A percentile compares a stretch with the other conserved stretches of the same genome.
Evolutionary conservation across 169 alveolate genomes (phyloP).

Genomic region (Plasmodium yoelii): DNA sequence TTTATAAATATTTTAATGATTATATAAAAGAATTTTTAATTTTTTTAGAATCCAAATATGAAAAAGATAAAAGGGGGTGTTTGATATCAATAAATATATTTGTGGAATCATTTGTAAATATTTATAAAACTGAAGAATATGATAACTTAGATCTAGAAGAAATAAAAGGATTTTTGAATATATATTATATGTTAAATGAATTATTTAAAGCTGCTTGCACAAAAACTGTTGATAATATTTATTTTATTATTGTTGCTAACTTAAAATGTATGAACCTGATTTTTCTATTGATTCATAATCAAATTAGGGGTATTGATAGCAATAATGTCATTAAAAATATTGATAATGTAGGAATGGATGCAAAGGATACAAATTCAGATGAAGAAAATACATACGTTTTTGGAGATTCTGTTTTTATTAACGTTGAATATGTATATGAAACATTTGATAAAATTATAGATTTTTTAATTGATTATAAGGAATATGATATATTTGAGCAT

Average conservation of each 20-base stretch:
- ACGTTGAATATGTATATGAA: constrained; percentile 15
- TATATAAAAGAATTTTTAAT: constrained; percentile 48
- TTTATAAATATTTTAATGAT: constrained; percentile 68
- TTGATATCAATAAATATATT: constrained; percentile 23
- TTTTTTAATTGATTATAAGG: constrained; percentile 20
- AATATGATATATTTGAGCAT: constrained; percentile 59
- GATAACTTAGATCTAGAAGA: constrained; percentile 54
- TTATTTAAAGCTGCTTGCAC: constrained; percentile 9
- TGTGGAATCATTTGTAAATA: constrained; percentile 41
- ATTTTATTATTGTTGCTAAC: constrained; percentile 24
- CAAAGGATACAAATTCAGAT: neutral
- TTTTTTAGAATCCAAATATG: constrained; percentile 32
- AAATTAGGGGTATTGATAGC: too few relatives aligned
- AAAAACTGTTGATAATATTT: neutral
- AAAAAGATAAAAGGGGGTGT: constrained; percentile 58
- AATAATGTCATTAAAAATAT: neutral
- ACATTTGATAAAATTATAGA: constrained; percentile 27
- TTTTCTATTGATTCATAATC: constrained; percentile 1
- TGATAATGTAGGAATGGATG: constrained; percentile 2
- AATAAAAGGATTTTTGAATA: constrained; percentile 15
- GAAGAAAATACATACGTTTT: neutral
- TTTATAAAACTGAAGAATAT: constrained; percentile 37
- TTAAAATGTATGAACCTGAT: constrained; percentile 53
- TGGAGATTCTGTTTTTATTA: neutral
- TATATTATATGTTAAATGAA: constrained; percentile 19